Percentiles rank a stretch among this genome's conserved stretches.
phyloP scores from a whole-genome alignment of 176 grass and related monocot species.

The Raddia distichophylla region DNA sequence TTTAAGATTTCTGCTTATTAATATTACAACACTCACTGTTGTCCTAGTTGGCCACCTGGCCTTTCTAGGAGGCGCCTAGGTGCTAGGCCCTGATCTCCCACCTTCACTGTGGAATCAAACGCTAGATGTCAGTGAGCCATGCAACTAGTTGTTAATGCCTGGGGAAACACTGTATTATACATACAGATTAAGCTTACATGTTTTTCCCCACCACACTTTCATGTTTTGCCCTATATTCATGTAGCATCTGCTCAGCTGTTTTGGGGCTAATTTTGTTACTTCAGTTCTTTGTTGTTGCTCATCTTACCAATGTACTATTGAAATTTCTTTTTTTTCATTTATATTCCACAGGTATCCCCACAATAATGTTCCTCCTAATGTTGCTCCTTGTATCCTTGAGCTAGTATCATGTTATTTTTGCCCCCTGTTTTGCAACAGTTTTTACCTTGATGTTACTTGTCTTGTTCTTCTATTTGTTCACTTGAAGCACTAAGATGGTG shows the following conservation, averaged over 20 bases:
- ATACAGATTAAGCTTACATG: background rate
- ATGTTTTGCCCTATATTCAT: slow-evolving; percentile 1
- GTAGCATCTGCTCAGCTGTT: background rate
- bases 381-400: slow-evolving; percentile 89
- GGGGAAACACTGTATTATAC: too few relatives aligned
- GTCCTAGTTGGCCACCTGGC: too few relatives aligned
- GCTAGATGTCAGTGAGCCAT: too few relatives aligned
- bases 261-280: background rate
- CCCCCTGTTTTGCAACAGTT: background rate
- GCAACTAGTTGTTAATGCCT: too few relatives aligned
- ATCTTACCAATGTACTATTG: background rate
- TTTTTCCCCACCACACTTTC: slow-evolving; percentile 7
- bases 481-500: slow-evolving; percentile 1
- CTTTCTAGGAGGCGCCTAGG: too few relatives aligned
- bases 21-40: background rate
- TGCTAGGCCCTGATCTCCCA: too few relatives aligned
- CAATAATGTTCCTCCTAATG: slow-evolving; percentile 69
- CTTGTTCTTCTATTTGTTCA: background rate
- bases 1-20: background rate
- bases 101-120: too few relatives aligned
- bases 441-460: background rate
- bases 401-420: slow-evolving; percentile 23
- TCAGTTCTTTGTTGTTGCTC: background rate
- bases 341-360: slow-evolving; percentile 71
- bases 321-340: slow-evolving; percentile 36